phyloP scores from a whole-genome alignment of 257 asterid genomes.

The Penstemon newberryi region DNA sequence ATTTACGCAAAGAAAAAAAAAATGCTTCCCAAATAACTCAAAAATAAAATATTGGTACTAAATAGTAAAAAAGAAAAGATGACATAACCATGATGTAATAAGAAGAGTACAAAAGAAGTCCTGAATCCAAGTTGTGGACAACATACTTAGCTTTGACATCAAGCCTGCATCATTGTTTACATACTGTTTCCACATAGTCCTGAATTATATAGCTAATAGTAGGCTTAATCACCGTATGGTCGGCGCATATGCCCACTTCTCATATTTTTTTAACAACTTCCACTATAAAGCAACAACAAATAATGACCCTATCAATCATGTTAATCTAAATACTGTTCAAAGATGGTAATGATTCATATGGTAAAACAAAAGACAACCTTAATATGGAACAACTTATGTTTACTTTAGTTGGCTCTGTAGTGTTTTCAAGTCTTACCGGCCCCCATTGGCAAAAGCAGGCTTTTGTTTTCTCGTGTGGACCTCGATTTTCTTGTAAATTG shows the following conservation, averaged over 20 bases:
- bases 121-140: conserved; percentile 41
- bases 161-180: conserved; percentile 57
- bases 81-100: conserved; percentile 35
- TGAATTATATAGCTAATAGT: conserved; percentile 21
- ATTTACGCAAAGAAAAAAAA: no score
- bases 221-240: conserved; percentile 28
- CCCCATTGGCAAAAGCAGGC: background rate
- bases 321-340: background rate
- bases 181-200: conserved; percentile 13
- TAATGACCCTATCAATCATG: conserved; percentile 28
- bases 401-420: background rate
- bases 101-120: conserved; percentile 45
- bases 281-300: conserved; percentile 19
- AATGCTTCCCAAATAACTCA: no score
- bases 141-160: conserved; percentile 73
- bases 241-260: conserved; percentile 14
- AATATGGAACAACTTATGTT: no score
- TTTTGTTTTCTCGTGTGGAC: conserved; percentile 8
- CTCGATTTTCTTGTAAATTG: background rate
- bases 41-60: no score
- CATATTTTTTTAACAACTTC: conserved; percentile 6
- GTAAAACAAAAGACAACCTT: no score
- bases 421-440: background rate
- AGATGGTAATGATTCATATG: no score
- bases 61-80: conserved; percentile 12